Evolutionary conservation across 1,284 basidiomycete genomes (phyloP).

Genomic region (Apiotrichum gracile): DNA sequence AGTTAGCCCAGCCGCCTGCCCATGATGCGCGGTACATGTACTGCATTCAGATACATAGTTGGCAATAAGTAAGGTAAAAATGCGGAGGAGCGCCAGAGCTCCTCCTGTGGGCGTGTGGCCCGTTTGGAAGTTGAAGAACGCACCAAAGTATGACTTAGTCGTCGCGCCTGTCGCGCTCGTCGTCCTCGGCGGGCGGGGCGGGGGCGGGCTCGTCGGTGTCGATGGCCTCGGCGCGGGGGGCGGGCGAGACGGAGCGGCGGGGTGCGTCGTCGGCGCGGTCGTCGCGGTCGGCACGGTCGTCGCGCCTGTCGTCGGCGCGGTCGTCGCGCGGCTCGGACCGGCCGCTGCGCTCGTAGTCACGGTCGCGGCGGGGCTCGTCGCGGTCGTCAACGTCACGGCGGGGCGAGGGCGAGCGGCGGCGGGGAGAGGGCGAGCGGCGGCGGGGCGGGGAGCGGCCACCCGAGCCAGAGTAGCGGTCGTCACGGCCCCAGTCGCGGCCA

Average conservation of each 20-base stretch:
- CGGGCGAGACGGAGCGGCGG: constrained; percentile 8
- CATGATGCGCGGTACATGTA: too few species aligned
- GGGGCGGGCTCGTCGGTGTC: constrained; percentile 4
- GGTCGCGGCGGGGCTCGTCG: constrained; percentile 11
- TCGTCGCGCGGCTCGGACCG: constrained; percentile 12
- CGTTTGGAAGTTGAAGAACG: too few species aligned
- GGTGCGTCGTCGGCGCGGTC: constrained; percentile 17
- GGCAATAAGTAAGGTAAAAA: too few species aligned
- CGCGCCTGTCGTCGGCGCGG: constrained; percentile 19
- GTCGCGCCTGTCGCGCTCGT: constrained; percentile 17
- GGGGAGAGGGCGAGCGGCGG: constrained; percentile 25
- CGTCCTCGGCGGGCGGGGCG: not conserved
- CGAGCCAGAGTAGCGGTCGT: constrained; percentile 16
- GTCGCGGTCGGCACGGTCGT: constrained; percentile 16
- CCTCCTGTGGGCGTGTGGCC: too few species aligned
- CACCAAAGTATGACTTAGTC: too few species aligned
- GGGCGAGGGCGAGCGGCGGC: constrained; percentile 27
- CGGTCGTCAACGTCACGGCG: constrained; percentile 16
- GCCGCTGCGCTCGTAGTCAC: constrained; percentile 1
- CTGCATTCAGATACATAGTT: too few species aligned
- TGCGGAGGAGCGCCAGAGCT: too few species aligned
- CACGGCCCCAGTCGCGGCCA: constrained; percentile 7
- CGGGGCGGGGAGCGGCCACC: constrained; percentile 9
- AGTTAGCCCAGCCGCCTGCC: too few species aligned
- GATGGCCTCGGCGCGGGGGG: not conserved